A percentile compares a stretch with the other conserved stretches of the same genome.
These are phyloP conservation scores for Phaeosphaeria sp. DNA, from an alignment of 2,329 filamentous ascomycete genomes.

Conservation along the genomic window DNA sequence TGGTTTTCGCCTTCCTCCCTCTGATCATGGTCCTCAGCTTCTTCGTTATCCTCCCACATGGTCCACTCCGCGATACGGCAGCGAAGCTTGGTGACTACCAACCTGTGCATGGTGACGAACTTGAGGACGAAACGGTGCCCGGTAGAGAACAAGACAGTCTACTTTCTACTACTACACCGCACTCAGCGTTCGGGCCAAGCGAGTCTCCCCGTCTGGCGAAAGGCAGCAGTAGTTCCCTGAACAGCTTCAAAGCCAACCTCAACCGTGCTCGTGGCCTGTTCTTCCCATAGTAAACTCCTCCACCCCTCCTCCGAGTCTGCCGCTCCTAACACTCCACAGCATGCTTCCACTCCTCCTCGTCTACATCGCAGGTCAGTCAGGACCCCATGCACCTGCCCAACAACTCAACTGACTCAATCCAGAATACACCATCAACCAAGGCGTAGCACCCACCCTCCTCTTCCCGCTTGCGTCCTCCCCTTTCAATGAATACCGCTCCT, in stretches of 20 bases:
- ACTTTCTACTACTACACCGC: slow-evolving; percentile 37
- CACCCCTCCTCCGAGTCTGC: not conserved
- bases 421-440: slow-evolving; percentile 99
- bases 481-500: slow-evolving; percentile 80
- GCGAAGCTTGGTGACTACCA: slow-evolving; percentile 60
- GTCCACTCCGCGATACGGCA: slow-evolving; percentile 62
- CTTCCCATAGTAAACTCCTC: slow-evolving; percentile 66
- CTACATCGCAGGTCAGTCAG: slow-evolving; percentile 88
- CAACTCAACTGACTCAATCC: too few relatives aligned
- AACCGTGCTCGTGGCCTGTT: slow-evolving; percentile 73
- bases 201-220: slow-evolving; percentile 24
- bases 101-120: slow-evolving; percentile 53
- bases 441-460: slow-evolving; percentile 85
- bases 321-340: slow-evolving; percentile 39
- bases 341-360: slow-evolving; percentile 93
- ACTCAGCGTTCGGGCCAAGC: slow-evolving; percentile 39
- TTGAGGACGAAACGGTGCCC: slow-evolving; percentile 22
- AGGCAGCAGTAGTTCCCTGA: slow-evolving; percentile 19
- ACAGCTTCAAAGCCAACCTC: slow-evolving; percentile 60
- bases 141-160: slow-evolving; percentile 44
- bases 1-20: slow-evolving; percentile 81
- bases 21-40: slow-evolving; percentile 84
- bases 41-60: slow-evolving; percentile 78
- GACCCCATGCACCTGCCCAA: too few relatives aligned
- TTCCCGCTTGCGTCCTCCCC: slow-evolving; percentile 81